Evolutionary conservation across 495 filamentous ascomycete genomes (phyloP).

Genomic region (Cercophora sp.): DNA sequence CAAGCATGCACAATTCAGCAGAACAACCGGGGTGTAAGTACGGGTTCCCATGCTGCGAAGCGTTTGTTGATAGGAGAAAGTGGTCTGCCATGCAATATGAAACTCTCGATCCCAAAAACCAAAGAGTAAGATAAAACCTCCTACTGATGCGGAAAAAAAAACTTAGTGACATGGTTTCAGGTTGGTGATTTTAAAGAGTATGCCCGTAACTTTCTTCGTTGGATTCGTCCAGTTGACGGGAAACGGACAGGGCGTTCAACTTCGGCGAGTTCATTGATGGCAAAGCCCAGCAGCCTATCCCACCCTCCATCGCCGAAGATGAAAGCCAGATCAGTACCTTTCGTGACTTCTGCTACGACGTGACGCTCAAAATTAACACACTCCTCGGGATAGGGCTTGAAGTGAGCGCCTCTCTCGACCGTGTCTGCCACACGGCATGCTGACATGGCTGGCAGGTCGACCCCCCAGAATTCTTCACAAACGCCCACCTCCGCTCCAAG

Average conservation of each 20-base stretch:
- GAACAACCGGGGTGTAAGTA: constrained; percentile 65
- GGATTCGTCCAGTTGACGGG: too few relatives aligned
- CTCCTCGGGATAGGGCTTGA: constrained; percentile 74
- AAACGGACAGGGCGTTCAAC: constrained; percentile 74
- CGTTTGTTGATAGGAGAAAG: not conserved
- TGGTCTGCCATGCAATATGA: constrained; percentile 90
- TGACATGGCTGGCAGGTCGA: too few relatives aligned
- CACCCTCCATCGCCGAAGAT: constrained; percentile 55
- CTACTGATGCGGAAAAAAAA: too few relatives aligned
- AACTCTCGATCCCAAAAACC: constrained; percentile 77
- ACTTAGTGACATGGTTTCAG: constrained; percentile 46
- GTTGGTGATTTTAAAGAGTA: constrained; percentile 93
- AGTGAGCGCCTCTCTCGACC: too few relatives aligned
- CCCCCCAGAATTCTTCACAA: constrained; percentile 63
- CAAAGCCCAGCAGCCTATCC: constrained; percentile 78
- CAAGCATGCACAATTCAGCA: constrained; percentile 64
- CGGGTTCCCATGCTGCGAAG: not conserved
- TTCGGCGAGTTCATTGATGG: constrained; percentile 70
- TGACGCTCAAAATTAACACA: constrained; percentile 67
- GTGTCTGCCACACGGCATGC: too few relatives aligned
- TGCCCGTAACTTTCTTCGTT: too few relatives aligned
- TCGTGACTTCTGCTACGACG: constrained; percentile 61
- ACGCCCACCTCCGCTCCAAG: constrained; percentile 57
- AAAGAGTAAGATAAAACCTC: constrained; percentile 73
- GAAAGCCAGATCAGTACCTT: constrained; percentile 63